Conservation (phyloP, 805 yeast species). For the Lachancea sp. region DNA sequence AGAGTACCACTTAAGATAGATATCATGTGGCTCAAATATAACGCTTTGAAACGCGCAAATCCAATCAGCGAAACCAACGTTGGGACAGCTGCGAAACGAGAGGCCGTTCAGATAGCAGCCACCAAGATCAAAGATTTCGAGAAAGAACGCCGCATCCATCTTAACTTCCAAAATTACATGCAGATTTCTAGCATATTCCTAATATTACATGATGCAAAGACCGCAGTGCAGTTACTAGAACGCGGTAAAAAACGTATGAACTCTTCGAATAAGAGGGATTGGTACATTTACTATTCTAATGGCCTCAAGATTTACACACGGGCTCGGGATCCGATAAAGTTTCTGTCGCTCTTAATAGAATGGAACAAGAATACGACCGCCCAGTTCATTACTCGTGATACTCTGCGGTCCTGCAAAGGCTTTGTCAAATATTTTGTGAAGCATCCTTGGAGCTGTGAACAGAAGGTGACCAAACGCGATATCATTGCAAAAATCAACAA, state of each 20-base stretch:
- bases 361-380: constrained; percentile 25
- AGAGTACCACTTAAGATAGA: constrained; percentile 21
- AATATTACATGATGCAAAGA: constrained; percentile 12
- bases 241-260: constrained; percentile 12
- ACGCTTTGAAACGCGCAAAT: constrained; percentile 8
- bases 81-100: not conserved
- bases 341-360: constrained; percentile 15
- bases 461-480: constrained; percentile 3
- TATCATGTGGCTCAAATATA: constrained; percentile 21
- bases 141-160: constrained; percentile 8
- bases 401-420: constrained; percentile 22
- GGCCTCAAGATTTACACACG: constrained; percentile 17
- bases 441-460: constrained; percentile 3
- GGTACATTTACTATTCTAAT: constrained; percentile 22
- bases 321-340: constrained; percentile 12
- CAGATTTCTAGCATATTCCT: constrained; percentile 19
- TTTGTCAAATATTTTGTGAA: constrained; percentile 17
- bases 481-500: constrained; percentile 9
- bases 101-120: constrained; percentile 5
- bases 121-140: constrained; percentile 16
- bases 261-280: constrained; percentile 13
- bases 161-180: constrained; percentile 22
- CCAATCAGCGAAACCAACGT: not conserved
- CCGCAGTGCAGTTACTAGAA: constrained; percentile 9
- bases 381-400: constrained; percentile 15